phyloP scores from a whole-genome alignment of 2,329 filamentous ascomycete species.

The Neurospora sp. region DNA sequence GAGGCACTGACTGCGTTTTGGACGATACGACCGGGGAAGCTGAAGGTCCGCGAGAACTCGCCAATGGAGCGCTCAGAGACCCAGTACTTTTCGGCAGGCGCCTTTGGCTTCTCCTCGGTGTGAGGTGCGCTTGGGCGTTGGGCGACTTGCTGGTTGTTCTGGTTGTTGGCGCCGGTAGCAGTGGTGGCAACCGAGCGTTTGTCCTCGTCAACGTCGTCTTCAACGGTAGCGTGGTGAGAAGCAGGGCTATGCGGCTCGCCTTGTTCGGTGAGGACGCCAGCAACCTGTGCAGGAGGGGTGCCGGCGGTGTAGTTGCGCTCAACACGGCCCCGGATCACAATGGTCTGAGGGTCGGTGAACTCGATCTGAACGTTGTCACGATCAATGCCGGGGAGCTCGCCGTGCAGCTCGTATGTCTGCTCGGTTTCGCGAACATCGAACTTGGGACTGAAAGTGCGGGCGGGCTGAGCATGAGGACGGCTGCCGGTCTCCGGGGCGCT shows the following conservation, averaged over 20 bases:
- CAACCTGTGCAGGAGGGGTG: slow-evolving; percentile 33
- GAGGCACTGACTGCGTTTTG: slow-evolving; percentile 50
- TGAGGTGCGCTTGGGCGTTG: slow-evolving; percentile 19
- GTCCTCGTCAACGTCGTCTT: slow-evolving; percentile 40
- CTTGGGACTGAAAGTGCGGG: slow-evolving; percentile 58
- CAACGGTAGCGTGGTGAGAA: slow-evolving; percentile 45
- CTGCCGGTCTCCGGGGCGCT: background rate
- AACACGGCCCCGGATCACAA: slow-evolving; percentile 59
- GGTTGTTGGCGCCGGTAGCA: slow-evolving; percentile 26
- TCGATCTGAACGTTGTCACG: slow-evolving; percentile 69
- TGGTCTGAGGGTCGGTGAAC: slow-evolving; percentile 66
- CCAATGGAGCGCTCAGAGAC: slow-evolving; percentile 55
- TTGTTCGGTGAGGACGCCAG: slow-evolving; percentile 32
- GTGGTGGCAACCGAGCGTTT: slow-evolving; percentile 19
- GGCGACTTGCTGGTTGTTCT: slow-evolving; percentile 4
- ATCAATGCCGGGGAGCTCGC: slow-evolving; percentile 66
- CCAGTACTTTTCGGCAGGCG: slow-evolving; percentile 48
- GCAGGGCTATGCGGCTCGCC: slow-evolving; percentile 18
- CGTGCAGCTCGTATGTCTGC: slow-evolving; percentile 64
- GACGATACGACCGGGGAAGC: slow-evolving; percentile 56
- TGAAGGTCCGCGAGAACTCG: slow-evolving; percentile 59
- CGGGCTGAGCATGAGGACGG: slow-evolving; percentile 11
- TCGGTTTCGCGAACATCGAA: slow-evolving; percentile 69
- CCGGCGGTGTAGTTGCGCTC: slow-evolving; percentile 54
- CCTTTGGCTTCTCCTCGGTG: slow-evolving; percentile 32